Base-by-base conservation (phyloP, 768 basidiomycete species). In the Glaciozyma martinii region DNA sequence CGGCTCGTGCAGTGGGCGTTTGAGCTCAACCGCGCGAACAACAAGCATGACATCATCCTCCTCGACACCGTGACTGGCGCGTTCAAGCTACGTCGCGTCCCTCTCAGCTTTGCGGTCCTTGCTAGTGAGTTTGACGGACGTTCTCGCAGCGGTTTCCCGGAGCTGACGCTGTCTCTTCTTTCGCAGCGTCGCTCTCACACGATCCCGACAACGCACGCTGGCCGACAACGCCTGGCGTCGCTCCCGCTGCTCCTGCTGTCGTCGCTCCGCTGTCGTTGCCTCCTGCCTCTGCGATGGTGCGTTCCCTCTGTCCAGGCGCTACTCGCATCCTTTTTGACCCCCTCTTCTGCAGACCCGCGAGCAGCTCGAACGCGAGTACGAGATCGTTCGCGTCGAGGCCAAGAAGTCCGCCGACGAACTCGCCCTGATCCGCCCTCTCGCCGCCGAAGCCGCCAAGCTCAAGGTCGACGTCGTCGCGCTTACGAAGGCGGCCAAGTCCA, bases 11-110 rank as follows among this genome's bases (percentile, higher is more conserved):
- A 62, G 27, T 70, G 68, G 68, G 65, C 68, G 13, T 70, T 70
- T 47, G 65, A 63, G 57, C 62, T 70, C 5, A 56, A 62, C 2
- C 59, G 55, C 16, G 46, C 30, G 40, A 30, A 46, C 29, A 65
- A 70, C 30, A 60, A 63, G 55, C 57, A 60, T 42, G 68, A 70
- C 60, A 64, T 66, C 46, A 66, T 70, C 68, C 61, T 70, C 53
- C 27, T 70, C 27, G 50, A 61, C 27, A 59, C 65, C 43, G 44
- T 46, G 0, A 59, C 61, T 13, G 62, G 65, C 5, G 59, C 50
- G 7, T 66, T 53, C 60, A 52, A 61, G 53, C 62, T 70, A 5
- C 66, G 66, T 44, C 62, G 68, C 1, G 56, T 44, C 1, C 37
- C 57, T 18, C 3, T 25, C 13, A 52, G 27, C 19, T 52, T 65